Base-by-base conservation (phyloP, 345 rosid genomes). In the Euphorbia pulcherrima region DNA sequence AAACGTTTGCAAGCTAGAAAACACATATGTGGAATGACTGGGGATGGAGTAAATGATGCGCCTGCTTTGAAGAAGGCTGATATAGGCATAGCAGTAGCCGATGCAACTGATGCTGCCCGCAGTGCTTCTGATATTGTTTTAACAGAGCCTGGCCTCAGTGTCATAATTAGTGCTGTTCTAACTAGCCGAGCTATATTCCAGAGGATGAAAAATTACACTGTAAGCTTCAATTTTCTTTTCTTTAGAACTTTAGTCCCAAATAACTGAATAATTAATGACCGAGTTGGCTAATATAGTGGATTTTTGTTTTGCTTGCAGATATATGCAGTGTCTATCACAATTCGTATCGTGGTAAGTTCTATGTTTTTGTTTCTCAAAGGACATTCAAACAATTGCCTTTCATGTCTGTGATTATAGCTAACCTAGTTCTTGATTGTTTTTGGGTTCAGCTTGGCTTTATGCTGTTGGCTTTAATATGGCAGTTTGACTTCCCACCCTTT, bases 321-420 rank as follows among this genome's bases (percentile, higher is more conserved):
- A 69, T 90, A 90, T 77, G 97, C 91, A 33, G 97, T 91, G 23
- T 91, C 97, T 46, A 86, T 91, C 63, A 87, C 97, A 39, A 87
- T 88, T 62, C 90, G 92, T 84, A 88, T 87, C n/a, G 96, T 91
- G 83, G 86, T 85, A 80, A 76, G 85, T 73, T 69, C 14, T 69
- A 26, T 17, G 61, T 30, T 55, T 11, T 11, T 33, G 50, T 18
- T 44, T 44, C 50, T 44, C 3, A 44, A 44, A 44, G 50, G 50
- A 33, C 37, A 33, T 33, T 33, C 37, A 33, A 33, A 33, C 37
- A 2, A 7, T 2, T 33, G 37, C 37, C 3, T 33, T 44, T 24
- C 4, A 6, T 3, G 10, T 67, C 67, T 68, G 48, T 50, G 46
- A 56, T 33, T 21, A 62, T 55, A 69, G 63, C 74, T 52, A 29